Percentiles rank a stretch among this genome's conserved stretches.
phyloP scores from a whole-genome alignment of 2,329 filamentous ascomycete species.

The Cercospora zeina region DNA sequence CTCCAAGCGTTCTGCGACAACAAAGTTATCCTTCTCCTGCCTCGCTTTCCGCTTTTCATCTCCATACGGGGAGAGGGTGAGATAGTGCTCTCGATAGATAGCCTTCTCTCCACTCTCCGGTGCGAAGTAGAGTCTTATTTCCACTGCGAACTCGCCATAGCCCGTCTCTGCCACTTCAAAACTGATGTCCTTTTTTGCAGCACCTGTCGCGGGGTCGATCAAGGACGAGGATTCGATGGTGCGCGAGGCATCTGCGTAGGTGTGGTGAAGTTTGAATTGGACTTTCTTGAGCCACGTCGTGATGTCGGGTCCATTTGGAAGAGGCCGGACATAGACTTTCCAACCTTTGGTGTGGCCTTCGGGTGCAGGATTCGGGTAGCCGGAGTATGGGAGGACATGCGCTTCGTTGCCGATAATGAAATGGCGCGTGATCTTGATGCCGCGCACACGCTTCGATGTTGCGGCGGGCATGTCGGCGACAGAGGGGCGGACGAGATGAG shows the following conservation, averaged over 20 bases:
- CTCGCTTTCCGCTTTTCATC: slow-evolving; percentile 69
- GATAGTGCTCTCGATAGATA: slow-evolving; percentile 89
- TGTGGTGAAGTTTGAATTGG: slow-evolving; percentile 97
- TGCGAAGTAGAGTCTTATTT: slow-evolving; percentile 90
- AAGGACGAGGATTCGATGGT: slow-evolving; percentile 66
- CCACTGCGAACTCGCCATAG: slow-evolving; percentile 97
- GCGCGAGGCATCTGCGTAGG: slow-evolving; percentile 85
- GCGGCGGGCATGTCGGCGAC: slow-evolving; percentile 38
- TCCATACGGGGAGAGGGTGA: slow-evolving; percentile 88
- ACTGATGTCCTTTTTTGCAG: slow-evolving; percentile 45
- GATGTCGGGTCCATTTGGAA: slow-evolving; percentile 81
- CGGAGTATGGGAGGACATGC: slow-evolving; percentile 65
- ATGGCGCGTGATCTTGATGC: slow-evolving; percentile 39
- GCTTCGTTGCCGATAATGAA: slow-evolving; percentile 54
- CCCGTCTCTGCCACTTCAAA: slow-evolving; percentile 91
- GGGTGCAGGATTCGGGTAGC: slow-evolving; percentile 74
- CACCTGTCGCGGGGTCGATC: slow-evolving; percentile 15
- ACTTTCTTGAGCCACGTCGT: slow-evolving; percentile 96
- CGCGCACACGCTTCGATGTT: slow-evolving; percentile 41
- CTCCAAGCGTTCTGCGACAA: slow-evolving; percentile 82
- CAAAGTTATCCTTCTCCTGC: slow-evolving; percentile 63
- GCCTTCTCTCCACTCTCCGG: slow-evolving; percentile 88
- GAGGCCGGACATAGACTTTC: slow-evolving; percentile 88
- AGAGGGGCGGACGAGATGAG: not conserved
- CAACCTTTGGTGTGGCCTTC: slow-evolving; percentile 95